Conservation (phyloP, 2,329 filamentous ascomycete genomes). For the Alternaria atra region DNA sequence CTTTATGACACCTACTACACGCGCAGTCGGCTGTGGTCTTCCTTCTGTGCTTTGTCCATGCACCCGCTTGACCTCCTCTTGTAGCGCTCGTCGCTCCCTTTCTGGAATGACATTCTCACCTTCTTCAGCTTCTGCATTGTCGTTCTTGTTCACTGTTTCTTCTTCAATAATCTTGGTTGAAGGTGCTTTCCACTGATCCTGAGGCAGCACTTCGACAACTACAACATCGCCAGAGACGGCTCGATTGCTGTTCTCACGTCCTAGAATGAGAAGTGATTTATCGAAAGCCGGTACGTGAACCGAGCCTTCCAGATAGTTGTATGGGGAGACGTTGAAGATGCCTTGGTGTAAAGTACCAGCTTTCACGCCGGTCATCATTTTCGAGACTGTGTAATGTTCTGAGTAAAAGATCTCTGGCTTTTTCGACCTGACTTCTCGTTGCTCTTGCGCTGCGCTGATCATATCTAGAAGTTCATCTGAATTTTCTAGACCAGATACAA, state of each 20-base stretch:
- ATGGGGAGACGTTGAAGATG: conserved; percentile 93
- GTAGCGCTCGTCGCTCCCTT: conserved; percentile 83
- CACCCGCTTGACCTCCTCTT: conserved; percentile 88
- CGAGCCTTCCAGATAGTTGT: conserved; percentile 96
- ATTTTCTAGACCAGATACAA: conserved; percentile 85
- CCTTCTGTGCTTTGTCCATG: conserved; percentile 81
- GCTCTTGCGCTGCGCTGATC: conserved; percentile 82
- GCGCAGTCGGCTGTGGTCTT: conserved; percentile 86
- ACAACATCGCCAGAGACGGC: conserved; percentile 91
- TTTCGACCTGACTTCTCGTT: conserved; percentile 69
- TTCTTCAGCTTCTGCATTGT: conserved; percentile 88
- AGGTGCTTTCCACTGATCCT: conserved; percentile 96
- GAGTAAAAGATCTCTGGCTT: conserved; percentile 81
- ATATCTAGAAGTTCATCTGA: conserved; percentile 89
- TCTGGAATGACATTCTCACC: conserved; percentile 80
- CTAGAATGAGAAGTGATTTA: conserved; percentile 85
- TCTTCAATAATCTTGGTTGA: conserved; percentile 97
- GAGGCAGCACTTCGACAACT: conserved; percentile 89
- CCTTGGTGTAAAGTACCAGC: conserved; percentile 90
- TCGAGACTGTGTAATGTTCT: conserved; percentile 88
- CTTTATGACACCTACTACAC: conserved; percentile 90
- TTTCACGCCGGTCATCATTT: conserved; percentile 93
- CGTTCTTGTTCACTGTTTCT: conserved; percentile 88
- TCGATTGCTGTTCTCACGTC: conserved; percentile 95
- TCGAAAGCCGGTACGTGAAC: conserved; percentile 91